Evolutionary conservation across 2,329 filamentous ascomycete genomes (phyloP), one percentile per base, ranked within the genome.

Genomic region (Metarhizium guizhouense): DNA sequence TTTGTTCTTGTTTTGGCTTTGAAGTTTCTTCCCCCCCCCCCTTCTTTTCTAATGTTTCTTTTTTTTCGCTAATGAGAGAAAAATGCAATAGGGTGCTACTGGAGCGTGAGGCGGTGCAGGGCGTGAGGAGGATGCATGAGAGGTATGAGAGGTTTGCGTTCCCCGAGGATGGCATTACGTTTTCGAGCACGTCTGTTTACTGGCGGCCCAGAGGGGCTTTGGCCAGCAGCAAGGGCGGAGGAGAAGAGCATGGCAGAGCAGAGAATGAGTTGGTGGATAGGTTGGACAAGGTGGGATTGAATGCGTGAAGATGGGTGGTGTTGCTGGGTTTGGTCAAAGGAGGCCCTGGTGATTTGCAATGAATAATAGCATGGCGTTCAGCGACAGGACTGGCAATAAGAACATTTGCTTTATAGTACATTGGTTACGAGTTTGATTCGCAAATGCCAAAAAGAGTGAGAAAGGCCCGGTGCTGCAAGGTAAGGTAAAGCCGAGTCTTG

Each of bases 101-200:
- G 3, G 43, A 52, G 2, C 32, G 43, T 16, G 47, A 14, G 54
- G 56, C 25, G 42, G 47, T 63, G n/a, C 20, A 42, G 13, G 50
- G 20, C n/a, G 40, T 63, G 3, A 34, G 47, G 13, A 20, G 6
- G 4, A 65, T 65, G 58, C 48, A 63, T 4, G 18, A 54, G 2
- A 55, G 30, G 5, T 63, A 62, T 32, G n/a, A 40, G 3, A 57
- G 52, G 11, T 56, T 51, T 16, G 6, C 51, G 6, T 64, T 65
- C 38, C 63, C 63, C 1, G 54, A 59, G 29, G 57, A 60, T 7
- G 57, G 56, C 25, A 59, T 52, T 2, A 54, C 57, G 3, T 65
- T 65, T 47, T 61, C 57, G 6, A 59, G 57, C 38, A 65, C 63
- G 2, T 59, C 55, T 18, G 50, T 65, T 2, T 65, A 63, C 43